Conservation (phyloP, 2,329 filamentous ascomycete species). For the Alternaria gansuensis region DNA sequence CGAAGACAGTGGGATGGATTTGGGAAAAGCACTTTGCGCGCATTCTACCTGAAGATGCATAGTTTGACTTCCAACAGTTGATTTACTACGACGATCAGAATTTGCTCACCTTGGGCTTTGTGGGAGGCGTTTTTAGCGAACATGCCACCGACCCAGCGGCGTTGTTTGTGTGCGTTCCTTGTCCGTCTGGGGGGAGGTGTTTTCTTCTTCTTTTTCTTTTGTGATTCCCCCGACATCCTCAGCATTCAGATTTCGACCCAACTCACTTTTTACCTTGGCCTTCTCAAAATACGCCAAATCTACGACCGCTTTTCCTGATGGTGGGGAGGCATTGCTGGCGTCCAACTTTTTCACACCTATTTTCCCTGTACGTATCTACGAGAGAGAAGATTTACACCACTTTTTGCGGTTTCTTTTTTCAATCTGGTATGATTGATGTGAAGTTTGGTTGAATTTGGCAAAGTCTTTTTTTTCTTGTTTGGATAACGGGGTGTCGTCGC, state of each 20-base stretch:
- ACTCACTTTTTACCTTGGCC: conserved; percentile 3
- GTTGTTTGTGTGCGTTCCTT: neutral
- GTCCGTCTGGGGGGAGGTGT: neutral
- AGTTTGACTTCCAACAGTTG: conserved; percentile 7
- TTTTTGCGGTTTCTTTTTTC: neutral
- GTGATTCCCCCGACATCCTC: conserved; percentile 28
- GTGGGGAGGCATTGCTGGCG: conserved; percentile 4
- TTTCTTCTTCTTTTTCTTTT: conserved; percentile 14
- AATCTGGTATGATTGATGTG: conserved; percentile 9
- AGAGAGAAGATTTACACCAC: conserved; percentile 15
- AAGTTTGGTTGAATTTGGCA: conserved; percentile 3
- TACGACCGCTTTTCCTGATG: neutral
- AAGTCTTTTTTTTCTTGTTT: neutral
- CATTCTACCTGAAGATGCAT: conserved; percentile 51
- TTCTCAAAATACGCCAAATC: neutral
- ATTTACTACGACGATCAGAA: neutral
- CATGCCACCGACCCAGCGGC: conserved; percentile 5
- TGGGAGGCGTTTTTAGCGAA: conserved; percentile 10
- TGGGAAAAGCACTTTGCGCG: conserved; percentile 94
- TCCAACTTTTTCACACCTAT: conserved; percentile 9
- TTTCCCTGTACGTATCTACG: conserved; percentile 20
- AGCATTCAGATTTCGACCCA: conserved; percentile 2
- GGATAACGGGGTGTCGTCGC: neutral
- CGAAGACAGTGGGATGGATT: conserved; percentile 88
- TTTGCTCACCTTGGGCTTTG: conserved; percentile 6